These are phyloP conservation scores for Epichloe sylvatica DNA, from an alignment of 2,329 filamentous ascomycete species.

Conservation along the genomic window DNA sequence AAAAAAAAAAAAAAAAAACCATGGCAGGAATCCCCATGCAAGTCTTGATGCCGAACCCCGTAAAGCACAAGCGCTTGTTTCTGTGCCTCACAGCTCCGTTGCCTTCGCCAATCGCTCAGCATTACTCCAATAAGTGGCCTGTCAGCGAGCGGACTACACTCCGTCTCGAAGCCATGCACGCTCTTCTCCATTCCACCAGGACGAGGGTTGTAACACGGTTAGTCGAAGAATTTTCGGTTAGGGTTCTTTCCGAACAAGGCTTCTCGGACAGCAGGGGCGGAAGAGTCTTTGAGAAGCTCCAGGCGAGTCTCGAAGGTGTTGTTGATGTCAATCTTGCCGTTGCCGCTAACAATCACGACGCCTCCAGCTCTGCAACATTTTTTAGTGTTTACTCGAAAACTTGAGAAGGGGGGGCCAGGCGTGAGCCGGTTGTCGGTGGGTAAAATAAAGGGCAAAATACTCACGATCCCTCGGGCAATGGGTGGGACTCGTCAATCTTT, in stretches of 20 bases:
- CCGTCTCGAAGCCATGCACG: not conserved
- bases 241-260: conserved; percentile 87
- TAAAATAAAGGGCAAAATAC: conserved; percentile 22
- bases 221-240: conserved; percentile 94
- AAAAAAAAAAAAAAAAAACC: not conserved
- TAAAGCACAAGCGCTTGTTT: not conserved
- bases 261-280: conserved; percentile 70
- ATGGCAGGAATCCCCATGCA: conserved; percentile 6
- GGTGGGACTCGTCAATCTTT: conserved; percentile 63
- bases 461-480: conserved; percentile 71
- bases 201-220: conserved; percentile 15
- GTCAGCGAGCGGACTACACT: not conserved
- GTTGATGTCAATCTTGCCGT: conserved; percentile 94
- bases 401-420: not conserved
- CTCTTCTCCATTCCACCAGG: not conserved
- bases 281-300: conserved; percentile 68
- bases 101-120: not conserved
- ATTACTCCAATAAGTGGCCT: conserved; percentile 8
- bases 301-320: conserved; percentile 94
- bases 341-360: conserved; percentile 62
- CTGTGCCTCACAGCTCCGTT: not conserved
- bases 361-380: conserved; percentile 57
- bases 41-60: conserved; percentile 7
- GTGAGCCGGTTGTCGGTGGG: not conserved
- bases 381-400: not conserved